phyloP scores from a whole-genome alignment of 1,284 basidiomycete genomes.

The Ustilago tritici region DNA sequence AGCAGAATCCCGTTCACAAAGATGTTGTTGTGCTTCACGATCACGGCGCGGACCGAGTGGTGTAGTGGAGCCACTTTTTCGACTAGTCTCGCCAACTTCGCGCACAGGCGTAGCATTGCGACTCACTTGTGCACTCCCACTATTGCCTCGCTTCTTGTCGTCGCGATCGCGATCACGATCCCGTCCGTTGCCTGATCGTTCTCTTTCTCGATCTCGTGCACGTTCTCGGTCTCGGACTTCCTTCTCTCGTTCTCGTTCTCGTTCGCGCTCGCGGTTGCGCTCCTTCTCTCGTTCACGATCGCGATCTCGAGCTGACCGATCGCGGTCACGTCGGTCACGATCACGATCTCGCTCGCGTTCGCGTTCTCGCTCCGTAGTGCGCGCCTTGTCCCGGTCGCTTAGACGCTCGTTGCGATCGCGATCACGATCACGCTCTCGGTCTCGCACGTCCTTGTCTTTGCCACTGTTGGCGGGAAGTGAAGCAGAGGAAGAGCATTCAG shows the following conservation, averaged over 20 bases:
- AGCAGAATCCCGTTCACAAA: slow-evolving; percentile 16
- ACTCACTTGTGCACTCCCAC: slow-evolving; percentile 34
- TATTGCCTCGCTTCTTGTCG: slow-evolving; percentile 14
- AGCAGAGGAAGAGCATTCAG: slow-evolving; percentile 20
- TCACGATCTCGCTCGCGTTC: slow-evolving; percentile 29
- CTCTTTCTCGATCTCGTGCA: slow-evolving; percentile 6
- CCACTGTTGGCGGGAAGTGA: slow-evolving; percentile 4
- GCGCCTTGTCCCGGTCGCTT: slow-evolving; percentile 30
- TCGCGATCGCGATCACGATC: slow-evolving; percentile 9
- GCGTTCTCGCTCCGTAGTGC: slow-evolving; percentile 24
- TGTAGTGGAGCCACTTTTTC: slow-evolving; percentile 21
- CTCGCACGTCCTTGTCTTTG: slow-evolving; percentile 33
- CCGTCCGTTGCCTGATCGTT: not conserved
- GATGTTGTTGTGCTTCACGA: slow-evolving; percentile 28
- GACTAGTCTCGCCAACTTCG: slow-evolving; percentile 14
- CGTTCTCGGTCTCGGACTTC: slow-evolving; percentile 6
- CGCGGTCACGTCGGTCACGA: slow-evolving; percentile 18
- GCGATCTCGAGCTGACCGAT: slow-evolving; percentile 11
- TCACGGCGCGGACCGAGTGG: slow-evolving; percentile 30
- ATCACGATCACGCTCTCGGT: slow-evolving; percentile 25
- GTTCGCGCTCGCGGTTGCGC: slow-evolving; percentile 1
- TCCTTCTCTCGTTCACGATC: slow-evolving; percentile 21
- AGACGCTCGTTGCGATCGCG: slow-evolving; percentile 27
- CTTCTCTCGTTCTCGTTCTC: not conserved
- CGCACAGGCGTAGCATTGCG: slow-evolving; percentile 33